Evolutionary conservation across 2,329 filamentous ascomycete species (phyloP).

Genomic region (Penicillium expansum): DNA sequence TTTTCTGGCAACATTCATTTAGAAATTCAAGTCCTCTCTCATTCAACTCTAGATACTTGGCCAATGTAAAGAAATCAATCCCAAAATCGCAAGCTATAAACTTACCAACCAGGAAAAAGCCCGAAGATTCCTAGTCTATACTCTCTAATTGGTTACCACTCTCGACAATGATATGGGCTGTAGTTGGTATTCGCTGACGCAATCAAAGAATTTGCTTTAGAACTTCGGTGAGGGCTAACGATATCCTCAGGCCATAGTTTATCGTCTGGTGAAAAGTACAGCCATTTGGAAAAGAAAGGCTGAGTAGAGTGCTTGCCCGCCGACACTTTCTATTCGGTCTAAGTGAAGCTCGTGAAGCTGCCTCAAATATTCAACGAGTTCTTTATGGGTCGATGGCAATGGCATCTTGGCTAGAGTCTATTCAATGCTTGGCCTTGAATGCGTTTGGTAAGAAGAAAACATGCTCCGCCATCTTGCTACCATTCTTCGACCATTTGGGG

Average conservation of each 20-base stretch:
- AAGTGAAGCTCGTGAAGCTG: constrained; percentile 21
- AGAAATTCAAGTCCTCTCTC: no score
- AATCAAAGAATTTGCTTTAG: constrained; percentile 1
- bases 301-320: constrained; percentile 14
- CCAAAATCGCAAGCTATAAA: constrained; percentile 2
- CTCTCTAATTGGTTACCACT: constrained; percentile 26
- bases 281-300: constrained; percentile 16
- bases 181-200: constrained; percentile 19
- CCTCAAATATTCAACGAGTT: constrained; percentile 20
- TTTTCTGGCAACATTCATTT: no score
- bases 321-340: constrained; percentile 14
- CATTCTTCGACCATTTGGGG: constrained; percentile 13
- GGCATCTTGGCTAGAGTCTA: constrained; percentile 17
- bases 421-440: constrained; percentile 18
- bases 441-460: constrained; percentile 12
- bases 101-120: constrained; percentile 42
- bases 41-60: no score
- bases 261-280: constrained; percentile 16
- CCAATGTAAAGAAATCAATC: not conserved
- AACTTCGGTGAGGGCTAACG: not conserved
- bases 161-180: constrained; percentile 3
- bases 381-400: constrained; percentile 15
- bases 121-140: constrained; percentile 40
- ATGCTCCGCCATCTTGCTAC: constrained; percentile 14
- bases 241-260: constrained; percentile 17